Conservation (phyloP, 2,329 filamentous ascomycete species). For the Sclerotinia subarctica region DNA sequence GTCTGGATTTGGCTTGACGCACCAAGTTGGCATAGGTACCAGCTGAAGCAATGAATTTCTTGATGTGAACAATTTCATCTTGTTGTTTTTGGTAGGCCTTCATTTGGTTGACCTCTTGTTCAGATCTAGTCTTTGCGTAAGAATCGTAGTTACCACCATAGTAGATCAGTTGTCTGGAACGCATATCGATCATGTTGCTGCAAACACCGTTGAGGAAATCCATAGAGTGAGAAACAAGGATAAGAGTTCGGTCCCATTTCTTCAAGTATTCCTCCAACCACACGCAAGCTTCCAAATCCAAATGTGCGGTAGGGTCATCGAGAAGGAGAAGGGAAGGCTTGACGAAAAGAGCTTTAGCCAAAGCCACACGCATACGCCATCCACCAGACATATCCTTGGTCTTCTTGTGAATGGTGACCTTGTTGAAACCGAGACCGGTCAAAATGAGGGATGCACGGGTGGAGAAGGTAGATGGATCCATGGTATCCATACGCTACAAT, state of each 20-base stretch:
- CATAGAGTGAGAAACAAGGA: conserved; percentile 96
- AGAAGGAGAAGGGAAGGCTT: conserved; percentile 94
- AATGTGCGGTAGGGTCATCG: conserved; percentile 97
- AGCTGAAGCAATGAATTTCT: conserved; percentile 99
- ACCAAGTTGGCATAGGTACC: conserved; percentile 99
- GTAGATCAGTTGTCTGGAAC: conserved; percentile 82
- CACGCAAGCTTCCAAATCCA: conserved; percentile 98
- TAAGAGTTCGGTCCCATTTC: conserved; percentile 97
- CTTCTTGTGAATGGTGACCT: conserved; percentile 96
- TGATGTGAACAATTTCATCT: conserved; percentile 98
- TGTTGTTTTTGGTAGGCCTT: conserved; percentile 99
- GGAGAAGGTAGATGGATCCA: conserved; percentile 97
- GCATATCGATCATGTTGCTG: conserved; percentile 98
- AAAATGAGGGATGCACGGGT: conserved; percentile 94
- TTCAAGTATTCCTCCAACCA: conserved; percentile 99
- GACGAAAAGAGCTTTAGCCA: conserved; percentile 97
- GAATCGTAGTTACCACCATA: conserved; percentile 99
- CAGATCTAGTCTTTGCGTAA: conserved; percentile 87
- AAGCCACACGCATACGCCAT: conserved; percentile 98
- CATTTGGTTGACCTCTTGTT: conserved; percentile 97
- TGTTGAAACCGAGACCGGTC: conserved; percentile 99
- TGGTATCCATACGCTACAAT: conserved; percentile 86
- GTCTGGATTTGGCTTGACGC: conserved; percentile 95
- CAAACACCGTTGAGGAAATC: conserved; percentile 99
- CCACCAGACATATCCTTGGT: conserved; percentile 99